Evolutionary conservation across 2,329 filamentous ascomycete species (phyloP).

Genomic region (Colletotrichum caudatum): DNA sequence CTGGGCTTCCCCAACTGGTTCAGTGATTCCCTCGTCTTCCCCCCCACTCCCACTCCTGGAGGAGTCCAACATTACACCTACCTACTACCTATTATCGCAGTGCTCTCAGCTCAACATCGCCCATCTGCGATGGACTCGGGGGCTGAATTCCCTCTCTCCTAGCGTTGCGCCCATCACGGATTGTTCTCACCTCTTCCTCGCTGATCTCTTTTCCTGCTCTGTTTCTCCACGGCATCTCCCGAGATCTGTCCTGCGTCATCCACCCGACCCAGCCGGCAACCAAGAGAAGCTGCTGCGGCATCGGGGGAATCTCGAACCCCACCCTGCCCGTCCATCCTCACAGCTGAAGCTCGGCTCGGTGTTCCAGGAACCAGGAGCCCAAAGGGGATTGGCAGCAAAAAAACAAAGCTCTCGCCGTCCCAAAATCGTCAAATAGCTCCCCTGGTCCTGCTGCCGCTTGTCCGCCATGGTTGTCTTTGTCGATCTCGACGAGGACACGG

Average conservation of each 20-base stretch:
- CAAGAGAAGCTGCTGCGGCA: slow-evolving; percentile 39
- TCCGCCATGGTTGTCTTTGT: slow-evolving; percentile 44
- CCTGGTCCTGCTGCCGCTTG: background rate
- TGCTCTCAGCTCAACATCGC: slow-evolving; percentile 4
- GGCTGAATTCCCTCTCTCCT: background rate
- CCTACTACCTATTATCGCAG: slow-evolving; percentile 7
- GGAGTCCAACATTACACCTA: slow-evolving; percentile 24
- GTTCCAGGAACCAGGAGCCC: slow-evolving; percentile 23
- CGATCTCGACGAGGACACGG: slow-evolving; percentile 44
- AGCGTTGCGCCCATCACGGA: background rate
- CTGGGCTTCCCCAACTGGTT: background rate
- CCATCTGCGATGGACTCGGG: slow-evolving; percentile 29
- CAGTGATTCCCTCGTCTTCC: background rate
- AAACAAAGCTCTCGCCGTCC: slow-evolving; percentile 25
- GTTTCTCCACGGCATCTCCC: slow-evolving; percentile 28
- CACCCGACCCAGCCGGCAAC: slow-evolving; percentile 11
- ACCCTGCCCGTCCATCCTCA: slow-evolving; percentile 28
- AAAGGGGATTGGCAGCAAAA: slow-evolving; percentile 33
- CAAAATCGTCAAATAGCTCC: slow-evolving; percentile 27
- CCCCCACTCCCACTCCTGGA: background rate
- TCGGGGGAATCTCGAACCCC: slow-evolving; percentile 37
- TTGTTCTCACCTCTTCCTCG: background rate
- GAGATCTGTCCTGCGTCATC: slow-evolving; percentile 37
- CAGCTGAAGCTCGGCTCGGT: slow-evolving; percentile 36
- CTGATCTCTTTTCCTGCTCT: background rate